Percentiles rank a stretch among this genome's conserved stretches.
These are phyloP conservation scores for Botryotinia calthae DNA, from an alignment of 2,329 filamentous ascomycete species.

Conservation along the genomic window DNA sequence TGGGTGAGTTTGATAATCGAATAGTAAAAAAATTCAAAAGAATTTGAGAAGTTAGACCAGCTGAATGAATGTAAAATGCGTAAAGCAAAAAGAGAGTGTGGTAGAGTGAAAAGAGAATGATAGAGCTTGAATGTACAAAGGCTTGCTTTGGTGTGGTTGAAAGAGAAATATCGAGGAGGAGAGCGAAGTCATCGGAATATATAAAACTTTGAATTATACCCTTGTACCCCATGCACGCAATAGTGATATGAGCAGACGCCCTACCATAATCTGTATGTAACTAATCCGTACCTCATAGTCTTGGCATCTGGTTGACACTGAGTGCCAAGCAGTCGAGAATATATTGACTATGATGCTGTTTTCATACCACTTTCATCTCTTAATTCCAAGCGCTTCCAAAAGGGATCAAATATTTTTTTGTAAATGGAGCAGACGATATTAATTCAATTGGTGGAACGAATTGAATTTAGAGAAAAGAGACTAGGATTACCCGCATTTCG, in stretches of 20 bases:
- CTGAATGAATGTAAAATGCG: slow-evolving; percentile 18
- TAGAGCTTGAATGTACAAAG: slow-evolving; percentile 11
- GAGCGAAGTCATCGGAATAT: not conserved
- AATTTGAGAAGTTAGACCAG: slow-evolving; percentile 16
- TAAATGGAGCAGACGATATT: not conserved
- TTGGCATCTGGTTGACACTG: not conserved
- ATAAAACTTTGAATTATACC: not conserved
- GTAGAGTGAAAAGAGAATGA: slow-evolving; percentile 7
- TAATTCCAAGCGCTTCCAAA: not conserved
- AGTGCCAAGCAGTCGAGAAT: slow-evolving; percentile 15
- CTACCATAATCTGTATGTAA: not conserved
- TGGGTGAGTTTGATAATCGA: not conserved
- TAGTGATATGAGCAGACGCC: not conserved
- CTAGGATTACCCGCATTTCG: not conserved
- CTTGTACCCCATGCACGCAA: not conserved
- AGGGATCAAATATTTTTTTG: not conserved
- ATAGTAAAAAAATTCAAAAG: not conserved
- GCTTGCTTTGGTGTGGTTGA: slow-evolving; percentile 14
- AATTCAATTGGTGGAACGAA: not conserved
- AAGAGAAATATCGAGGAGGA: not conserved
- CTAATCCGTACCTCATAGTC: not conserved
- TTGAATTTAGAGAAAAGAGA: not conserved
- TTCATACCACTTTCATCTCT: not conserved
- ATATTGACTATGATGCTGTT: not conserved
- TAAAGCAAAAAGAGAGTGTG: slow-evolving; percentile 17